Percentiles rank a stretch among this genome's conserved stretches.
Conservation (phyloP, 1,284 basidiomycete genomes). For the Boletellus deceptivus region DNA sequence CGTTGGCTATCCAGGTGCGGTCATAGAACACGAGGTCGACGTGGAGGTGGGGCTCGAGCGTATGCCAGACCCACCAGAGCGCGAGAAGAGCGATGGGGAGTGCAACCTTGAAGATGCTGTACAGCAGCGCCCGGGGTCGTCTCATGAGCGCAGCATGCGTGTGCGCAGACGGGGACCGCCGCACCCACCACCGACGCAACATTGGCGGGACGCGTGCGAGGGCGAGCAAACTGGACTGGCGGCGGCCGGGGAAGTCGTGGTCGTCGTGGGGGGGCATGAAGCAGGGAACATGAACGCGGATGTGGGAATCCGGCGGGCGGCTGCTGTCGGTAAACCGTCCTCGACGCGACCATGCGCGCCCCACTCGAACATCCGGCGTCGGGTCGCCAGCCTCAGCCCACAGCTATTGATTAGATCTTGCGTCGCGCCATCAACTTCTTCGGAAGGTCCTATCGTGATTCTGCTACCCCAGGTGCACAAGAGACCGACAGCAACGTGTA, state of each 20-base stretch:
- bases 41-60: constrained; percentile 80
- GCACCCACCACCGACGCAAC: constrained; percentile 11
- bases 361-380: too few species aligned
- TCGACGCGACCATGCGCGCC: too few species aligned
- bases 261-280: constrained; percentile 15
- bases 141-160: background rate
- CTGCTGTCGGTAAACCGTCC: too few species aligned
- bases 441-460: too few species aligned
- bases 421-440: too few species aligned
- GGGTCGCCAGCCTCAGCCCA: too few species aligned
- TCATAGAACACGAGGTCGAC: constrained; percentile 78
- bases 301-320: too few species aligned
- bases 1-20: constrained; percentile 68
- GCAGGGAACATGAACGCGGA: constrained; percentile 13
- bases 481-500: too few species aligned
- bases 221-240: background rate
- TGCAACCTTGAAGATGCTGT: constrained; percentile 27
- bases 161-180: constrained; percentile 1
- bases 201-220: background rate
- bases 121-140: constrained; percentile 24
- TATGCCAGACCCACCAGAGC: constrained; percentile 31
- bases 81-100: constrained; percentile 33
- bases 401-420: too few species aligned
- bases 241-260: constrained; percentile 4
- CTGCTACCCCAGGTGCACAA: too few species aligned